Evolutionary conservation across 139 green algal species (phyloP).

Genomic region (Nannochloris sp.): DNA sequence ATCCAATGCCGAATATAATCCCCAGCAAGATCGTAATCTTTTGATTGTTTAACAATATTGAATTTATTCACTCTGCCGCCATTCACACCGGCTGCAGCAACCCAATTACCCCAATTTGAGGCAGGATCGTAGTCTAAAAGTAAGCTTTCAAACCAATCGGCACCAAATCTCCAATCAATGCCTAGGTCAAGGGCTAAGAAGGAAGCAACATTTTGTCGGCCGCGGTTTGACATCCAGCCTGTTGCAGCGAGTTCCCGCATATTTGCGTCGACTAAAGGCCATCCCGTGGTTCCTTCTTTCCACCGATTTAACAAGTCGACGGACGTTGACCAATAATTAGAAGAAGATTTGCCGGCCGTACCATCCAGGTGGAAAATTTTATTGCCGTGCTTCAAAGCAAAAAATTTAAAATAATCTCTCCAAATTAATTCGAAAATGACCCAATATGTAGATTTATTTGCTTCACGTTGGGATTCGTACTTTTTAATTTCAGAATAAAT

Average conservation of each 20-base stretch:
- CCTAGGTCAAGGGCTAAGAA: slow-evolving; percentile 82
- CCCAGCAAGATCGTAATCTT: slow-evolving; percentile 54
- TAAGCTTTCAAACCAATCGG: slow-evolving; percentile 77
- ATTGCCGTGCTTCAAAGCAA: slow-evolving; percentile 80
- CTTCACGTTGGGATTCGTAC: slow-evolving; percentile 72
- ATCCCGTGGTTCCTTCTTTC: slow-evolving; percentile 74
- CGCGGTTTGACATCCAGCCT: slow-evolving; percentile 95
- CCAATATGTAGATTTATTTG: slow-evolving; percentile 96
- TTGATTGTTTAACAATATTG: slow-evolving; percentile 89
- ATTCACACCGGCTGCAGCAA: slow-evolving; percentile 49
- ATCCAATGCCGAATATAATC: slow-evolving; percentile 85
- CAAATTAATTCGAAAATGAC: slow-evolving; percentile 89
- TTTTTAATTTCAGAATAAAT: slow-evolving; percentile 66
- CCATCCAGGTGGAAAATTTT: slow-evolving; percentile 75
- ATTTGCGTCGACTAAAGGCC: slow-evolving; percentile 95
- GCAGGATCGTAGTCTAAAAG: slow-evolving; percentile 87
- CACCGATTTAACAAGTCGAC: slow-evolving; percentile 60
- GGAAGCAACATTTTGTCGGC: slow-evolving; percentile 87
- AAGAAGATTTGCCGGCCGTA: slow-evolving; percentile 4
- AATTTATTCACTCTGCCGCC: slow-evolving; percentile 87
- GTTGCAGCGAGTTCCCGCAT: slow-evolving; percentile 89
- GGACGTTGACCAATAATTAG: slow-evolving; percentile 34
- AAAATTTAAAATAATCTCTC: slow-evolving; percentile 94
- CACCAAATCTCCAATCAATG: slow-evolving; percentile 86
- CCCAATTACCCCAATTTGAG: slow-evolving; percentile 95